Evolutionary conservation across 164 flowering plant genomes (phyloP).

Genomic region (Macadamia tetraphylla): DNA sequence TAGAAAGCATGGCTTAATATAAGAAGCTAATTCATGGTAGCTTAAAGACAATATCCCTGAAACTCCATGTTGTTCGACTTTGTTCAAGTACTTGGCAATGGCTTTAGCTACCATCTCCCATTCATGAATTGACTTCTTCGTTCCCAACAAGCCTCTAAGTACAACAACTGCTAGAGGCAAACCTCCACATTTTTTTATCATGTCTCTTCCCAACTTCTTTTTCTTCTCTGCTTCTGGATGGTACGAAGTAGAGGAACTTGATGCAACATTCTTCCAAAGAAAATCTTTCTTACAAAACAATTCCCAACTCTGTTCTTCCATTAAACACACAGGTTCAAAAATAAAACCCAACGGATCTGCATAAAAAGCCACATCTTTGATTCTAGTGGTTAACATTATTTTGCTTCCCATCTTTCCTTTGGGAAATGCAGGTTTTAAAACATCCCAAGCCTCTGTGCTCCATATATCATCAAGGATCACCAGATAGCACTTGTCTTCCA

Average conservation of each 20-base stretch:
- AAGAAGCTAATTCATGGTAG: constrained; percentile 8
- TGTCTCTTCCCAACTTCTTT: constrained; percentile 3
- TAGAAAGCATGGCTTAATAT: constrained; percentile 18
- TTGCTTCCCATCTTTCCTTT: constrained; percentile 18
- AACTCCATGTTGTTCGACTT: background rate
- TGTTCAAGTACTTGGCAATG: background rate
- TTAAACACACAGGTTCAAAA: constrained; percentile 12
- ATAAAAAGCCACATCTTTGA: constrained; percentile 20
- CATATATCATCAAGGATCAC: constrained; percentile 39
- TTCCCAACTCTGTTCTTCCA: constrained; percentile 22
- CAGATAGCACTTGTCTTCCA: constrained; percentile 14
- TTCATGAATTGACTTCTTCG: background rate
- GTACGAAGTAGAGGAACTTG: background rate
- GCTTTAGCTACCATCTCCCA: constrained; percentile 1
- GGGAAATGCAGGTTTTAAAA: constrained; percentile 22
- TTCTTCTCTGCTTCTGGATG: too few species aligned
- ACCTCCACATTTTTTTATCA: constrained; percentile 12
- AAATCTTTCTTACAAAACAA: constrained; percentile 24
- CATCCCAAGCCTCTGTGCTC: constrained; percentile 23
- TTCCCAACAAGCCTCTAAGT: constrained; percentile 9
- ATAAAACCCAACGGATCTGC: constrained; percentile 5
- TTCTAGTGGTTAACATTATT: constrained; percentile 32
- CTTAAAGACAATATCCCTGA: constrained; percentile 12
- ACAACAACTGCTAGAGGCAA: constrained; percentile 20
- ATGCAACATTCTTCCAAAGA: background rate